These are phyloP conservation scores for Penicillium antarcticum DNA, from an alignment of 495 filamentous ascomycete genomes.

Conservation along the genomic window DNA sequence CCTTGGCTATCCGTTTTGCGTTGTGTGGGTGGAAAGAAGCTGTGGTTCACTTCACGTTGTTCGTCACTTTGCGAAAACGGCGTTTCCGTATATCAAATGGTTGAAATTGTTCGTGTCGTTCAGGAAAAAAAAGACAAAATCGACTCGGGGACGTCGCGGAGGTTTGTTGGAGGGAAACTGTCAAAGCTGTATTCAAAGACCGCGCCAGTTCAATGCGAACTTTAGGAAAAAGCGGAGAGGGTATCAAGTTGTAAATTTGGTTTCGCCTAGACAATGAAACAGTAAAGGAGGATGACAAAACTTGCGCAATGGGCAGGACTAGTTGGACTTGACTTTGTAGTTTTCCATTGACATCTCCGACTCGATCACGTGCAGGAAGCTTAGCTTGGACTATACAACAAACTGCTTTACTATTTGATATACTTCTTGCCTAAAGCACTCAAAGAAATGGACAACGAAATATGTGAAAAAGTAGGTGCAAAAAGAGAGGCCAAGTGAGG, in stretches of 20 bases:
- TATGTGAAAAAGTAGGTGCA: no score
- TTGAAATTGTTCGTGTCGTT: not conserved
- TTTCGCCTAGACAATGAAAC: not conserved
- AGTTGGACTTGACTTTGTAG: not conserved
- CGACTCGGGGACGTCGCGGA: not conserved
- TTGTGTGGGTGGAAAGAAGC: not conserved
- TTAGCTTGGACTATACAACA: not conserved
- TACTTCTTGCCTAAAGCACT: no score
- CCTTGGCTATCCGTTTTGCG: not conserved
- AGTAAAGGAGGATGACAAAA: not conserved
- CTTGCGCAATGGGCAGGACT: not conserved
- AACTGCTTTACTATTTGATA: not conserved
- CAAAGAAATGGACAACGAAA: no score
- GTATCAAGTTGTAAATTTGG: not conserved
- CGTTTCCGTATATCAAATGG: not conserved
- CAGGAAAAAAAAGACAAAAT: not conserved
- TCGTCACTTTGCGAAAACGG: not conserved
- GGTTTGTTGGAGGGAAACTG: not conserved
- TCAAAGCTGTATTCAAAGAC: not conserved
- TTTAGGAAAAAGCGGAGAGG: not conserved
- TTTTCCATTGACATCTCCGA: slow-evolving; percentile 8
- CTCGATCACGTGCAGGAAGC: slow-evolving; percentile 4
- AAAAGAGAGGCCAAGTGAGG: no score
- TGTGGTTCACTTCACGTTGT: not conserved
- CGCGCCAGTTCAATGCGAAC: not conserved